A percentile compares a stretch with the other conserved stretches of the same genome.
phyloP scores from a whole-genome alignment of 768 basidiomycete genomes.

The Termitomyces heimii region DNA sequence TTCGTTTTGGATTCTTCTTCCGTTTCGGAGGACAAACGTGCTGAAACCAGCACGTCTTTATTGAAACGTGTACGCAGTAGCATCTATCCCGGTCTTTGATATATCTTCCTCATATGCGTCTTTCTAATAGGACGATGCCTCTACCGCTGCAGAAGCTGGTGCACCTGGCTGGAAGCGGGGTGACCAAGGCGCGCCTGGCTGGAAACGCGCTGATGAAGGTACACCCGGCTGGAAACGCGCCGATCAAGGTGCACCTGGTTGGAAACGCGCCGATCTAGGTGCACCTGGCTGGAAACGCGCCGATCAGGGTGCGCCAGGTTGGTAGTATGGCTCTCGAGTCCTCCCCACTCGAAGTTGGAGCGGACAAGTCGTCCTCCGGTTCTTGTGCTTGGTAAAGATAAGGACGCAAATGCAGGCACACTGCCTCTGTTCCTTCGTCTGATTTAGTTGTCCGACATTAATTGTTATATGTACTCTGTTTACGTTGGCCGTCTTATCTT shows the following conservation, averaged over 20 bases:
- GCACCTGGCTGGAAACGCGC: not conserved
- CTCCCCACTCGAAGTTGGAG: not conserved
- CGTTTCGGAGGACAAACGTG: not conserved
- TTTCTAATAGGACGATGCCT: not conserved
- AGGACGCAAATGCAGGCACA: not conserved
- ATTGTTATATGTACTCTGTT: not conserved
- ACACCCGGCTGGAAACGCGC: not conserved
- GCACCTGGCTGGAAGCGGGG: not conserved
- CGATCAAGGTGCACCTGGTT: not conserved
- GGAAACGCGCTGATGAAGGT: not conserved
- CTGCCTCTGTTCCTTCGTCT: not conserved
- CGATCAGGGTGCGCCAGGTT: not conserved
- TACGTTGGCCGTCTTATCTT: not conserved
- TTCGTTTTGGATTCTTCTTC: not conserved
- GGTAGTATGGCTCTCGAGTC: not conserved
- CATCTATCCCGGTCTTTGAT: not conserved
- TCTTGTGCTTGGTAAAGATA: not conserved
- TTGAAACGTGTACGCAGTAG: not conserved
- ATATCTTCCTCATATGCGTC: not conserved
- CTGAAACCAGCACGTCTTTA: not conserved
- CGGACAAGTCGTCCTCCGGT: not conserved
- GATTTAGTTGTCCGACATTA: not conserved
- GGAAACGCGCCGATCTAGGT: not conserved
- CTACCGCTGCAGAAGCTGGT: not conserved
- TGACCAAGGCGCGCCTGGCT: not conserved